Percentiles rank a stretch among this genome's conserved stretches.
Evolutionary conservation across 257 asterid species (phyloP).

Genomic region (Solanum chiquidenum): DNA sequence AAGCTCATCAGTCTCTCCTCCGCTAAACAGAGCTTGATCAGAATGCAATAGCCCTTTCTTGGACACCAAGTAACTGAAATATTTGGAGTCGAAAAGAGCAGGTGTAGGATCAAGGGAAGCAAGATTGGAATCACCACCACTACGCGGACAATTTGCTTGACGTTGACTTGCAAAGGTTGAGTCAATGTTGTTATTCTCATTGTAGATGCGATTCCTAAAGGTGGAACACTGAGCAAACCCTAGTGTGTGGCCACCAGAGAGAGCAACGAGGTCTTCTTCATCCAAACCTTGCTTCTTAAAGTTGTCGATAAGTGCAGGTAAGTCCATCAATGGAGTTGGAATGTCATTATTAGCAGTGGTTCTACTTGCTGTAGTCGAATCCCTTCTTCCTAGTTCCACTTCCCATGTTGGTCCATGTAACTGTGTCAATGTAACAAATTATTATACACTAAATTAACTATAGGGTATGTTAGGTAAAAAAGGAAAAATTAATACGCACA

Average conservation of each 20-base stretch:
- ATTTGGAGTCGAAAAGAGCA: background rate
- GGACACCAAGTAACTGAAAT: background rate
- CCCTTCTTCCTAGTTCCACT: conserved; percentile 40
- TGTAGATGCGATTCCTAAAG: background rate
- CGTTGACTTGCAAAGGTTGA: background rate
- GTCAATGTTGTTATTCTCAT: background rate
- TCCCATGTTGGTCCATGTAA: conserved; percentile 44
- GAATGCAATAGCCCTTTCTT: background rate
- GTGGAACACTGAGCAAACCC: background rate
- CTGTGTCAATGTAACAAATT: background rate
- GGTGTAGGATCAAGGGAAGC: background rate
- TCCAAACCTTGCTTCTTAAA: conserved; percentile 28
- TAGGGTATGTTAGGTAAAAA: too few relatives aligned
- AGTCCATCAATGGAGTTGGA: conserved; percentile 28
- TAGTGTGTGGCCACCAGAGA: background rate
- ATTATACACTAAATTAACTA: too few relatives aligned
- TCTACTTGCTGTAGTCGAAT: conserved; percentile 32
- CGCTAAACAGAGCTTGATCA: background rate
- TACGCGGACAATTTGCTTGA: background rate
- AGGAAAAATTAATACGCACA: background rate
- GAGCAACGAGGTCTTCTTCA: background rate
- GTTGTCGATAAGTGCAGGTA: conserved; percentile 11
- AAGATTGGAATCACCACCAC: background rate
- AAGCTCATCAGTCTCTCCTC: background rate
- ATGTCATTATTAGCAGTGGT: conserved; percentile 17